These are phyloP conservation scores for Scheffersomyces titani DNA, from an alignment of 1,139 yeast species.

Conservation along the genomic window DNA sequence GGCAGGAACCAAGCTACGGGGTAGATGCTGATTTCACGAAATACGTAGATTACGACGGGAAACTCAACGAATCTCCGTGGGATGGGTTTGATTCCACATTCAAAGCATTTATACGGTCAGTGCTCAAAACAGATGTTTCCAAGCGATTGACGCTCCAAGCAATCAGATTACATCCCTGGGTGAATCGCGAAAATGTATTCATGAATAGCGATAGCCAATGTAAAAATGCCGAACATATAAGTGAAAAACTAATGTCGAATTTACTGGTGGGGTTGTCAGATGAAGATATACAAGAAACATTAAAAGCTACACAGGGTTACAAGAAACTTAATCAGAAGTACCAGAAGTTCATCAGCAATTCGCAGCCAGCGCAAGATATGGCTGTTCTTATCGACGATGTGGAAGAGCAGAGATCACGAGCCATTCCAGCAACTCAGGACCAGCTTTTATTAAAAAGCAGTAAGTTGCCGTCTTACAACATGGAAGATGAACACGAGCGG, in stretches of 20 bases:
- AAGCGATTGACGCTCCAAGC: slow-evolving; percentile 40
- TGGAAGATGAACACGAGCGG: slow-evolving; percentile 25
- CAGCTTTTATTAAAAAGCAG: background rate
- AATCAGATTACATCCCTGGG: slow-evolving; percentile 56
- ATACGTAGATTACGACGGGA: slow-evolving; percentile 45
- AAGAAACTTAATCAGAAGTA: slow-evolving; percentile 10
- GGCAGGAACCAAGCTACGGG: slow-evolving; percentile 56
- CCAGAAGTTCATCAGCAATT: slow-evolving; percentile 16
- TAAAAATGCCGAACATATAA: slow-evolving; percentile 46
- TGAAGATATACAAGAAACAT: slow-evolving; percentile 10
- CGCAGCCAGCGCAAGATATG: slow-evolving; percentile 33
- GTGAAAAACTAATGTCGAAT: slow-evolving; percentile 42
- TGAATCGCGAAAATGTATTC: slow-evolving; percentile 37
- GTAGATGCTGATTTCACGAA: slow-evolving; percentile 49
- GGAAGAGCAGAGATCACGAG: slow-evolving; percentile 19
- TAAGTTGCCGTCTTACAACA: slow-evolving; percentile 20
- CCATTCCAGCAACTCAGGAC: slow-evolving; percentile 36
- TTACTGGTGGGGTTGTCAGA: slow-evolving; percentile 50
- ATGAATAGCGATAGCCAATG: slow-evolving; percentile 47
- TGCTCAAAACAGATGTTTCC: slow-evolving; percentile 47
- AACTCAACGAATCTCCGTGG: slow-evolving; percentile 53
- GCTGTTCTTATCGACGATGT: slow-evolving; percentile 34
- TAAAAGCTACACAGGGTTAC: background rate
- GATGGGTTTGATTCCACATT: slow-evolving; percentile 45
- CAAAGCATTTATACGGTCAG: slow-evolving; percentile 50